These are phyloP conservation scores for Curvularia sp. DNA, from an alignment of 2,329 filamentous ascomycete species.

Conservation along the genomic window DNA sequence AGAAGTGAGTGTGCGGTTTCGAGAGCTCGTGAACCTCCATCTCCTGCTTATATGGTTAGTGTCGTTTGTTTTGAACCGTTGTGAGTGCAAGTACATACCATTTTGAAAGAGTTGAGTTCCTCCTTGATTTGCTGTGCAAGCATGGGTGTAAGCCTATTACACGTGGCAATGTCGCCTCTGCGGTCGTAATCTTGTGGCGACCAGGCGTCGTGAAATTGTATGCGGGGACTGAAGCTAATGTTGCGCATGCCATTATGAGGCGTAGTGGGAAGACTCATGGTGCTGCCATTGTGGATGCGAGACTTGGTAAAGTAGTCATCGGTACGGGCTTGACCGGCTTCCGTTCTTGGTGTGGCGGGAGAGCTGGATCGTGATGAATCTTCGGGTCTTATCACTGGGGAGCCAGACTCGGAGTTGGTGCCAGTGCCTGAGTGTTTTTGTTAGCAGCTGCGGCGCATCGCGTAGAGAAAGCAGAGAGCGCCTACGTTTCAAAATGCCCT, in stretches of 20 bases:
- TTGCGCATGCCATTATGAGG: conserved; percentile 70
- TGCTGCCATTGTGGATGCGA: conserved; percentile 72
- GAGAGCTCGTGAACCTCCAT: conserved; percentile 99
- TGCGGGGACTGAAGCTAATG: conserved; percentile 84
- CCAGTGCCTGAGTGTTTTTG: conserved; percentile 47
- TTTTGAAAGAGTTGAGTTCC: conserved; percentile 99
- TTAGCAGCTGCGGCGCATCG: conserved; percentile 25
- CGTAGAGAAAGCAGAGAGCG: neutral
- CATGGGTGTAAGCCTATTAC: conserved; percentile 95
- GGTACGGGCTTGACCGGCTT: conserved; percentile 55
- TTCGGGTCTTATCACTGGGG: conserved; percentile 69
- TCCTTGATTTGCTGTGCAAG: conserved; percentile 99
- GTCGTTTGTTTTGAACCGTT: neutral
- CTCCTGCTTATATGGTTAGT: conserved; percentile 70
- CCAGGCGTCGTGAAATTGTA: conserved; percentile 97
- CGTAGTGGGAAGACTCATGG: conserved; percentile 80
- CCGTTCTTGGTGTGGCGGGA: conserved; percentile 87
- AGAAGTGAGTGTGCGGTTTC: conserved; percentile 99
- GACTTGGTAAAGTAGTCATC: conserved; percentile 92
- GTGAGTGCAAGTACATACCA: conserved; percentile 66
- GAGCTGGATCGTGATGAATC: conserved; percentile 85
- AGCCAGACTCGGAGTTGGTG: conserved; percentile 69
- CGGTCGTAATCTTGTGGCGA: conserved; percentile 94
- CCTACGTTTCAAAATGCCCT: conserved; percentile 93
- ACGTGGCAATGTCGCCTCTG: conserved; percentile 93